Base-by-base conservation (phyloP, 2,329 filamentous ascomycete genomes). In the Alternaria burnsii region DNA sequence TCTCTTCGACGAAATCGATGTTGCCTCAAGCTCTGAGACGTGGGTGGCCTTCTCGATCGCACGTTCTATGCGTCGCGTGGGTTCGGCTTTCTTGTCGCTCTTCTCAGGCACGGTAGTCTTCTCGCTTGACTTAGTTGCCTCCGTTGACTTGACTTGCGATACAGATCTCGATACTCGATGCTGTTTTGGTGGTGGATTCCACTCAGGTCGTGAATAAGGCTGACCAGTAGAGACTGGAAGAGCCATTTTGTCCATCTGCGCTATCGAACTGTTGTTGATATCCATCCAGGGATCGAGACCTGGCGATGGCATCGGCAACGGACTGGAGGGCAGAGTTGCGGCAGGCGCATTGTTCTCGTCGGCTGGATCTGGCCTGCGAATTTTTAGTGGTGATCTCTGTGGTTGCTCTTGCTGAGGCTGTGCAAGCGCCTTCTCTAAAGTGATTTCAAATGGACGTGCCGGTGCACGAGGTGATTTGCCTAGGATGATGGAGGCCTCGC, bases 201-300 rank as follows among this genome's bases (percentile, higher is more conserved):
- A 70, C 14, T 63, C 59, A 2, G 71, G 68, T 48, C 68, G 68
- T 8, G 70, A 64, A 52, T 72, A 72, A 5, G 71, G 69, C n/a
- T 69, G 58, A 8, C 70, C 75, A 11, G 62, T 70, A 14, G 71
- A 69, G 14, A 73, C 69, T 2, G 75, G 75, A 51, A 78, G 48
- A 3, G 75, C 74, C 70, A 77, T 72, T 52, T 68, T 72, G 55
- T 78, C 74, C 50, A 74, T 63, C 18, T 67, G 66, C 4, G 65
- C 68, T 55, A 73, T 68, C 8, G 72, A 71, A 44, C 70, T 76
- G 20, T 72, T 64, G 38, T 76, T 61, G n/a, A 72, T 59, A 6
- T 69, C 64, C 64, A 76, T 64, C 76, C 76, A 78, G 3, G 70
- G 72, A 56, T 78, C 73, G 14, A 52, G 32, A 18, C 54, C 54